Evolutionary conservation across 2,329 filamentous ascomycete genomes (phyloP).

Genomic region (Colletotrichum liriopes): DNA sequence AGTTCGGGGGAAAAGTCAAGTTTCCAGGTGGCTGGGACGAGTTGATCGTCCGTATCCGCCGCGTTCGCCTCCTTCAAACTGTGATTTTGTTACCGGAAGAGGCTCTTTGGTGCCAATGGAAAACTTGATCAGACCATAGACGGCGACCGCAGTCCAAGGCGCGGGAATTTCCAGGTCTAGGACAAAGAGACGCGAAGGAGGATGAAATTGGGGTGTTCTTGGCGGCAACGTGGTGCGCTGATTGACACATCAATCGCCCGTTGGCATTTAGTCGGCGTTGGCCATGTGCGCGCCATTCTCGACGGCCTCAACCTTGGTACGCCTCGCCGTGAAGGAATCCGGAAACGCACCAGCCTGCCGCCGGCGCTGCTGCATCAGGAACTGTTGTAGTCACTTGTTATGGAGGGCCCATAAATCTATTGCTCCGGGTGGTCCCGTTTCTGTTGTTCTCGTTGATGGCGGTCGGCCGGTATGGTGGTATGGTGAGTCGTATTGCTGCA

Average conservation of each 20-base stretch:
- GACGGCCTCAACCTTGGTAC: constrained; percentile 22
- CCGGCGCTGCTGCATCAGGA: not conserved
- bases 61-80: not conserved
- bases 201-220: constrained; percentile 8
- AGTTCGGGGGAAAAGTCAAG: constrained; percentile 20
- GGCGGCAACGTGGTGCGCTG: constrained; percentile 34
- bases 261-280: constrained; percentile 33
- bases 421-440: not conserved
- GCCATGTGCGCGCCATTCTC: constrained; percentile 18
- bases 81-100: not conserved
- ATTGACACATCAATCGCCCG: constrained; percentile 27
- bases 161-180: not conserved
- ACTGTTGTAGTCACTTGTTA: not conserved
- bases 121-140: constrained; percentile 1
- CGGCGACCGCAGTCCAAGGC: not conserved
- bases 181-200: constrained; percentile 11
- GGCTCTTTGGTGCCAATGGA: not conserved
- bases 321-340: constrained; percentile 24
- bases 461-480: not conserved
- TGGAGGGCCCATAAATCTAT: too few species aligned
- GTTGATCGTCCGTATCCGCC: constrained; percentile 11
- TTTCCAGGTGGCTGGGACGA: constrained; percentile 39
- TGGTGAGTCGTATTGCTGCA: not conserved
- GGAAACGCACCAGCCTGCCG: constrained; percentile 16
- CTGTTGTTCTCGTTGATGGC: not conserved